Conservation (phyloP, 805 yeast genomes). For the Yamadazyma philogaea region DNA sequence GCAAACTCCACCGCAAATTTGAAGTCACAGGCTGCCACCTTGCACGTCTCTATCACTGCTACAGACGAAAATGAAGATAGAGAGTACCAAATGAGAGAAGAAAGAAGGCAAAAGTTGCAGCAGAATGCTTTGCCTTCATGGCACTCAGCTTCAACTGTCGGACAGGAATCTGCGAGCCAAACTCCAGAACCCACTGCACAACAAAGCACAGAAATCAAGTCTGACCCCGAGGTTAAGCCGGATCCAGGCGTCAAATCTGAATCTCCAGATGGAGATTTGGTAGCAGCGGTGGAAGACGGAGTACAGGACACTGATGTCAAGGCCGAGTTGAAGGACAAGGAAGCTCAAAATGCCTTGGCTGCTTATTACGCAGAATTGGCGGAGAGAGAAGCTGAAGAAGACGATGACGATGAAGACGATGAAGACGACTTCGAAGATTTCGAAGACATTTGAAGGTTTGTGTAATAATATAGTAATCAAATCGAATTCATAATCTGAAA, state of each 20-base stretch:
- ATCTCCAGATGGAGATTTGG: constrained; percentile 4
- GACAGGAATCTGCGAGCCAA: constrained; percentile 46
- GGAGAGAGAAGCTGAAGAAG: constrained; percentile 62
- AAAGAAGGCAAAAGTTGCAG: constrained; percentile 66
- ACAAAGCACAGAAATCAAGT: constrained; percentile 15
- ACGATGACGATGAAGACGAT: constrained; percentile 49
- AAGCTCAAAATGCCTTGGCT: constrained; percentile 65
- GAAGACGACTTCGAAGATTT: constrained; percentile 33
- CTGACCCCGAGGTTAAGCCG: constrained; percentile 16
- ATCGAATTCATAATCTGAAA: background rate
- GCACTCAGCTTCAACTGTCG: constrained; percentile 92
- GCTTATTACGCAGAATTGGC: constrained; percentile 75
- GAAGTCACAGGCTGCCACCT: constrained; percentile 79
- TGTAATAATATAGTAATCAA: background rate
- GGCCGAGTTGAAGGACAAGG: constrained; percentile 52
- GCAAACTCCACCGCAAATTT: constrained; percentile 31
- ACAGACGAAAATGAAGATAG: constrained; percentile 73
- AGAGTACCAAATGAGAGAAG: constrained; percentile 63
- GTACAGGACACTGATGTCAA: constrained; percentile 16
- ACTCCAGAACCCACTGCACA: constrained; percentile 10
- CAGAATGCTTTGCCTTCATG: constrained; percentile 96
- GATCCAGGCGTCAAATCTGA: constrained; percentile 14
- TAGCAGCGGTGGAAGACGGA: constrained; percentile 10
- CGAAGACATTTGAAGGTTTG: constrained; percentile 19
- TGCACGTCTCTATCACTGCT: constrained; percentile 86